Base-by-base conservation (phyloP, 129 eudicot species). In the Tagetes erecta region DNA sequence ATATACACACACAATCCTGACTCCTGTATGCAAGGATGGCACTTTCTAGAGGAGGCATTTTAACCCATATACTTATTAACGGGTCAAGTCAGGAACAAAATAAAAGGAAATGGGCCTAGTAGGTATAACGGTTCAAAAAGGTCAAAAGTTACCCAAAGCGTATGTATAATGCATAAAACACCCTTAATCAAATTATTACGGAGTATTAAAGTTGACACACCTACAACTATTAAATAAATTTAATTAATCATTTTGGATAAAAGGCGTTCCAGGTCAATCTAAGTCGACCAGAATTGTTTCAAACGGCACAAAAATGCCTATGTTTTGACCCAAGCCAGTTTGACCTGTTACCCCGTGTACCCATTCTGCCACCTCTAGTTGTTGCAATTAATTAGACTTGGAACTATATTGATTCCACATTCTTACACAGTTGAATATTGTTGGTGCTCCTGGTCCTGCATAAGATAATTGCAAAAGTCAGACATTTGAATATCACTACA, bases 381-480 rank as follows among this genome's bases (percentile, higher is more conserved):
- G 56, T 68, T 75, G 44, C 41, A 56, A 30, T 36, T 52, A 13
- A 9, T 6, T 44, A 46, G 69, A 72, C 34, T 42, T 63, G 44
- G 42, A 66, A 35, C 60, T 71, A 40, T 50, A 81, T 47, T 64
- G 65, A 58, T 75, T 46, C 63, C 8, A 66, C 42, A 62, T 68
- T 20, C 91, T 92, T 89, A 92, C 98, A 70, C 92, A 85, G 80
- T 92, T 92, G 88, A 92, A 92, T 42, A 84, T 76, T 35, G 67
- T 65, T 37, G 98, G 98, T 66, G 98, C 96, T 47, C 85, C 95
- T 79, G 98, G 98, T 60, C 98, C 98, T 92, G 88, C 80, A 92
- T 72, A 70, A 34, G 52, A 71, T 45, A 36, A 71, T 5, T 68
- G 47, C 12, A 4, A 40, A 72, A 34, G 51, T 71, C 64, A 68